These are phyloP conservation scores for Chenopodium suecicum DNA, from an alignment of 148 eudicot genomes.

Conservation along the genomic window DNA sequence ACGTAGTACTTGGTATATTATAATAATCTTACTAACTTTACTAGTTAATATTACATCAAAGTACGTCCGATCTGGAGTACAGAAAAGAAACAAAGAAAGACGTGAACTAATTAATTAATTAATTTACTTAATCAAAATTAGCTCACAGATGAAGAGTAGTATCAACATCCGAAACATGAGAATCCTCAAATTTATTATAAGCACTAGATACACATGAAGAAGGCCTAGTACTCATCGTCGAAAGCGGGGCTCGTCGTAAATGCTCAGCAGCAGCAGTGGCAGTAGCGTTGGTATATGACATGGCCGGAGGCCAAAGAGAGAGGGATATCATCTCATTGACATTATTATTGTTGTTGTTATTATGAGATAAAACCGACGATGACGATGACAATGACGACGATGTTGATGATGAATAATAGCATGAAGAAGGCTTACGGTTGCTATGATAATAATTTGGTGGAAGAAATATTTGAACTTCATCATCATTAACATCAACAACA, in stretches of 20 bases:
- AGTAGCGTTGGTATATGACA: background rate
- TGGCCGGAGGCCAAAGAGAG: conserved; percentile 30
- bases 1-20: conserved; percentile 5
- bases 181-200: conserved; percentile 24
- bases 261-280: background rate
- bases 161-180: conserved; percentile 61
- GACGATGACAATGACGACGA: conserved; percentile 11
- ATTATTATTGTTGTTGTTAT: background rate
- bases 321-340: conserved; percentile 22
- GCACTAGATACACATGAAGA: conserved; percentile 9
- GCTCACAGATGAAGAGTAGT: conserved; percentile 88
- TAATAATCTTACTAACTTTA: conserved; percentile 1
- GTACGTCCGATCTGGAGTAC: background rate
- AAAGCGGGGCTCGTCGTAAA: background rate
- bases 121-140: background rate
- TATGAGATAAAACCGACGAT: conserved; percentile 18
- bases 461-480: conserved; percentile 29
- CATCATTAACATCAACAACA: conserved; percentile 2
- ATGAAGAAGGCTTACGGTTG: conserved; percentile 6
- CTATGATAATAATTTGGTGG: conserved; percentile 34
- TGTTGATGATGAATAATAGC: conserved; percentile 11
- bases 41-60: conserved; percentile 13
- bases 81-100: background rate
- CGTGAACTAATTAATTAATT: background rate
- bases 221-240: background rate